Percentiles rank a stretch among this genome's conserved stretches.
These are phyloP conservation scores for Russula dissimulans DNA, from an alignment of 768 basidiomycete genomes.

Conservation along the genomic window DNA sequence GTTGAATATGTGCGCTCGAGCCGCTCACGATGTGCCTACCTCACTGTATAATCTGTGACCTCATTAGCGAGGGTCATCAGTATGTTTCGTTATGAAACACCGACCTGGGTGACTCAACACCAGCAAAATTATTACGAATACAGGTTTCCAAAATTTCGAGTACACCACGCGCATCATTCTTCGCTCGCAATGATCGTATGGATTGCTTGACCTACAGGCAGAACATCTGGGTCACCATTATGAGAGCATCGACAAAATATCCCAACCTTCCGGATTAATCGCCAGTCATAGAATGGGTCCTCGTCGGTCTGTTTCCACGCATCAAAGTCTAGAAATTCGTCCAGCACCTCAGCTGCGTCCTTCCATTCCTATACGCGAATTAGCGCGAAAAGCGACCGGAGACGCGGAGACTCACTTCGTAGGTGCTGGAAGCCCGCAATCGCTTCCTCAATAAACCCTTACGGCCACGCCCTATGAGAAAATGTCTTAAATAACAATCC, in stretches of 20 bases:
- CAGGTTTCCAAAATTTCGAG: constrained; percentile 89
- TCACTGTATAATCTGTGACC: constrained; percentile 76
- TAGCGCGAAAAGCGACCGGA: not conserved
- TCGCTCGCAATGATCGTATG: constrained; percentile 57
- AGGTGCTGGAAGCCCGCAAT: constrained; percentile 64
- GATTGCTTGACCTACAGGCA: constrained; percentile 59
- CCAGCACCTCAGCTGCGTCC: constrained; percentile 63
- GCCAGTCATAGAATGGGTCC: constrained; percentile 88
- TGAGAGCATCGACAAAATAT: not conserved
- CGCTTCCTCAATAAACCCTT: constrained; percentile 71
- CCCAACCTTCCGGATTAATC: constrained; percentile 64
- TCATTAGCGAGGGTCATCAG: constrained; percentile 9
- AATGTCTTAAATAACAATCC: not conserved
- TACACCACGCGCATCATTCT: constrained; percentile 75
- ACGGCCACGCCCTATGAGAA: constrained; percentile 63
- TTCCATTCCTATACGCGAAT: constrained; percentile 67
- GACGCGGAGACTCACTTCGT: constrained; percentile 41
- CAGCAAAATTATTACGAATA: constrained; percentile 87
- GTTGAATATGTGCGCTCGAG: not conserved
- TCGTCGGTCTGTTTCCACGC: constrained; percentile 87
- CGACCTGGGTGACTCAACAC: constrained; percentile 74
- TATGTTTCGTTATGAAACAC: not conserved
- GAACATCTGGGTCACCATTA: not conserved
- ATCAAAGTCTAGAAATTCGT: constrained; percentile 75
- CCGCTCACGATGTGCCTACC: constrained; percentile 29